Evolutionary conservation across 164 flowering plant genomes (phyloP).

Genomic region (Vitis labrusca): DNA sequence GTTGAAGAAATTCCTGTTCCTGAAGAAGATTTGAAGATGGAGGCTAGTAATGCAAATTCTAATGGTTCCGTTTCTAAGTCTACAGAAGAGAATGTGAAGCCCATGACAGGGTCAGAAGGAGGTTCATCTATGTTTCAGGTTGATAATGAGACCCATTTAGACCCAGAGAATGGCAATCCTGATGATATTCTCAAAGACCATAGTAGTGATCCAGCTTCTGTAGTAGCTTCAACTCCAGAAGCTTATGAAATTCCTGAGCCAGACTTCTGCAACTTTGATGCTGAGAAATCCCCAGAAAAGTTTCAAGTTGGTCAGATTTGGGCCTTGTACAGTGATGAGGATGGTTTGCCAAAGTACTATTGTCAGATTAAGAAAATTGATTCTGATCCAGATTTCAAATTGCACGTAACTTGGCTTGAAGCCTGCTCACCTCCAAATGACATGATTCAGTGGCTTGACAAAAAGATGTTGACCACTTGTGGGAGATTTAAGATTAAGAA

Average conservation of each 20-base stretch:
- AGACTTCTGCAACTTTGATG: conserved; percentile 52
- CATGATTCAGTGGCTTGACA: conserved; percentile 38
- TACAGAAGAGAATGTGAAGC: conserved; percentile 1
- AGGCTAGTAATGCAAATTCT: neutral
- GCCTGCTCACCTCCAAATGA: conserved; percentile 15
- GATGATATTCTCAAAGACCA: neutral
- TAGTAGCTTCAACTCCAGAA: conserved; percentile 6
- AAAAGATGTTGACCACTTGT: conserved; percentile 48
- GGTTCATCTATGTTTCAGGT: conserved; percentile 2
- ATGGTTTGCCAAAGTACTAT: conserved; percentile 64
- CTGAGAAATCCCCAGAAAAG: conserved; percentile 32
- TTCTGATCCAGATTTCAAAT: conserved; percentile 21
- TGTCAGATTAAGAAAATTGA: conserved; percentile 40
- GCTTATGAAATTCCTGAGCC: conserved; percentile 37
- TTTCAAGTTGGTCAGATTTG: conserved; percentile 63
- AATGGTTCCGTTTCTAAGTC: conserved; percentile 16
- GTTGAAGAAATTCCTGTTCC: conserved; percentile 22
- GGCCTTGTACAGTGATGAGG: conserved; percentile 67
- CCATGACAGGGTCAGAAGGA: conserved; percentile 1
- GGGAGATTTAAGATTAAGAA: conserved; percentile 43
- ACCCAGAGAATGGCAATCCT: neutral
- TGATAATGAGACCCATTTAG: conserved; percentile 2
- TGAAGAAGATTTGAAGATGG: conserved; percentile 11
- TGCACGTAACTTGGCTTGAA: conserved; percentile 45
- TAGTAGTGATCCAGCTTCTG: neutral